A percentile compares a stretch with the other conserved stretches of the same genome.
Evolutionary conservation across 106 monocot genomes (phyloP).

Genomic region (Alisma plantagoaquatica): DNA sequence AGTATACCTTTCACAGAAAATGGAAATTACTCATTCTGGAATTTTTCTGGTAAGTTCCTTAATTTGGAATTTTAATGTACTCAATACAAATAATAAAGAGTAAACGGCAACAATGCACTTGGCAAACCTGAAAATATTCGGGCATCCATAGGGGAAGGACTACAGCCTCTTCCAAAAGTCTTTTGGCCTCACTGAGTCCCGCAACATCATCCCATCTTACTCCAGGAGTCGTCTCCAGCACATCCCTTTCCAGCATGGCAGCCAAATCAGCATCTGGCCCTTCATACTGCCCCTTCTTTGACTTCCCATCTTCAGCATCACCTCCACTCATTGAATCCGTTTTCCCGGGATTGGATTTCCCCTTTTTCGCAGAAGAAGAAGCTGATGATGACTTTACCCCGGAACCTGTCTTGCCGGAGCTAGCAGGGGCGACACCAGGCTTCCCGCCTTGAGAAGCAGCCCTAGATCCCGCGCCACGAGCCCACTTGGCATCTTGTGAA

Average conservation of each 20-base stretch:
- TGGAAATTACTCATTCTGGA: too few species aligned
- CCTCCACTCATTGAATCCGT: constrained; percentile 56
- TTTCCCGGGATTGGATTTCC: constrained; percentile 65
- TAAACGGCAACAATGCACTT: too few species aligned
- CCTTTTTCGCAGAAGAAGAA: constrained; percentile 59
- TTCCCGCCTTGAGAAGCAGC: constrained; percentile 53
- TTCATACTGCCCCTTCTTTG: constrained; percentile 86
- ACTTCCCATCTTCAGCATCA: constrained; percentile 73
- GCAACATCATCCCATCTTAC: constrained; percentile 99
- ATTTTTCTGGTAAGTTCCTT: too few species aligned
- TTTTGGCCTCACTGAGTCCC: constrained; percentile 94
- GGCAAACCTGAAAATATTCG: constrained; percentile 87
- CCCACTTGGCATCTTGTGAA: constrained; percentile 86
- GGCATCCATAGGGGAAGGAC: constrained; percentile 99
- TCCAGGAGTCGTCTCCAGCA: constrained; percentile 89
- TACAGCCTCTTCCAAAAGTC: constrained; percentile 93
- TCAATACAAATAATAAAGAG: too few species aligned
- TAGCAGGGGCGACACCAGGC: too few species aligned
- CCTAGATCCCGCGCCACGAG: constrained; percentile 44
- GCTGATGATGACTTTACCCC: constrained; percentile 37
- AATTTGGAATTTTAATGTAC: too few species aligned
- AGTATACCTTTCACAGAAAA: too few species aligned
- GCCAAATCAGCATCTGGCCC: constrained; percentile 97
- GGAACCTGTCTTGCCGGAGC: constrained; percentile 34
- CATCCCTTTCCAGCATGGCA: constrained; percentile 97